These are phyloP conservation scores for Gnomoniopsis smithogilvyi DNA, from an alignment of 2,329 filamentous ascomycete genomes.

Conservation along the genomic window DNA sequence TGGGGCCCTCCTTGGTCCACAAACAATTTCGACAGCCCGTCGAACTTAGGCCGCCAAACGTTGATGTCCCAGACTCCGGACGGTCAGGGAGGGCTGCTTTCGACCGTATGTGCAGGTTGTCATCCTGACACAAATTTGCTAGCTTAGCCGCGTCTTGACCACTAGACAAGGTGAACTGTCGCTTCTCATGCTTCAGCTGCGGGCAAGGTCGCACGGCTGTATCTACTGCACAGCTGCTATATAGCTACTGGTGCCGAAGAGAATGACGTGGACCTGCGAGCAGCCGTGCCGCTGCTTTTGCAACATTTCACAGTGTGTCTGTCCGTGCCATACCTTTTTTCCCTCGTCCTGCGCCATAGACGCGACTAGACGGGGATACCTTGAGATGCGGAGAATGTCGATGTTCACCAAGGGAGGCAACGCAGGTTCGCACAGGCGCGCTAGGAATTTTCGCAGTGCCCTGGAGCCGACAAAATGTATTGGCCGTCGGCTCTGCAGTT, in stretches of 20 bases:
- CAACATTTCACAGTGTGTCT: neutral
- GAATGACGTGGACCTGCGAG: too few relatives aligned
- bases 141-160: neutral
- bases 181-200: neutral
- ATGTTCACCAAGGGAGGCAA: neutral
- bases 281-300: neutral
- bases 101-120: neutral
- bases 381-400: neutral
- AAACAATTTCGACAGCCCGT: neutral
- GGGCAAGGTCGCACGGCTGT: neutral
- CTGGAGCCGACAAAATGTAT: constrained; percentile 7
- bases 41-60: neutral
- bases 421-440: constrained; percentile 4
- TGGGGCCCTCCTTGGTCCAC: neutral
- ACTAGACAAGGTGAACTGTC: neutral
- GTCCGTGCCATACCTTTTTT: neutral
- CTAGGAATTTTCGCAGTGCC: constrained; percentile 12
- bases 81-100: neutral
- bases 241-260: neutral
- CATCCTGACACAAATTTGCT: neutral
- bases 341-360: neutral
- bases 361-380: neutral
- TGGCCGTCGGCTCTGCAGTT: constrained; percentile 7
- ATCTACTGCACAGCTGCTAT: constrained; percentile 10
- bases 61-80: neutral